Conservation (phyloP, 2,329 filamentous ascomycete species). For the Sporothrix dimorphospora region DNA sequence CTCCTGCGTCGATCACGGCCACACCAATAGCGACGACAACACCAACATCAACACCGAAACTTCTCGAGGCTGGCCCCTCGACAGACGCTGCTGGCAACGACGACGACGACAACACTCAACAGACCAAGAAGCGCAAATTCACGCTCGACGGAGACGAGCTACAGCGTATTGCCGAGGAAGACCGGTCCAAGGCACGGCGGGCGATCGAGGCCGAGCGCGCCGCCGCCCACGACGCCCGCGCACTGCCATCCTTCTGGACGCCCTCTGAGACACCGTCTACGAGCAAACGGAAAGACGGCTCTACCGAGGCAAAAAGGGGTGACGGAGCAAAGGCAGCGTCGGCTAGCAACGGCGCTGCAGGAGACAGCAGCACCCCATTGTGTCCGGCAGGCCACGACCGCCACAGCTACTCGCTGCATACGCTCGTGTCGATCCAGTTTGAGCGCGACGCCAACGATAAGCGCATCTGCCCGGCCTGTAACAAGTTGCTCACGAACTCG, state of each 20-base stretch:
- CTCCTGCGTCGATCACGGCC: constrained; percentile 5
- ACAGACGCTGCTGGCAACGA: constrained; percentile 29
- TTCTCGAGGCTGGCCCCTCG: not conserved
- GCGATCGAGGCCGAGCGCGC: constrained; percentile 74
- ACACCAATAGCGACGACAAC: constrained; percentile 33
- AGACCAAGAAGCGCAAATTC: constrained; percentile 70
- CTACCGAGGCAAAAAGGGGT: constrained; percentile 37
- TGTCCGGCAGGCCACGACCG: constrained; percentile 30
- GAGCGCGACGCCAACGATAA: constrained; percentile 45
- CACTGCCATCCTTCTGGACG: constrained; percentile 87
- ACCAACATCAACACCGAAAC: constrained; percentile 43
- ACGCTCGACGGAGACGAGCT: constrained; percentile 79
- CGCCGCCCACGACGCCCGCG: constrained; percentile 63
- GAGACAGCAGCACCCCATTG: not conserved
- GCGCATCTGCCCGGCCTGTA: constrained; percentile 78
- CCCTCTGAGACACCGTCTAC: constrained; percentile 75
- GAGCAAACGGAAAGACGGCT: not conserved
- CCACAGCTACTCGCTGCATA: constrained; percentile 75
- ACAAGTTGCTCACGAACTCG: constrained; percentile 79
- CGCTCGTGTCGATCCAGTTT: constrained; percentile 76
- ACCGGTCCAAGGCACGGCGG: constrained; percentile 69
- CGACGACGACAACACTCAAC: constrained; percentile 37
- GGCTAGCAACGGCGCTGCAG: not conserved
- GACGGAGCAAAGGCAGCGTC: constrained; percentile 36
- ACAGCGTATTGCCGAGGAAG: constrained; percentile 67